Percentiles rank a stretch among this genome's conserved stretches.
phyloP scores from a whole-genome alignment of 345 rosid genomes.

The Euphorbia pulcherrima region DNA sequence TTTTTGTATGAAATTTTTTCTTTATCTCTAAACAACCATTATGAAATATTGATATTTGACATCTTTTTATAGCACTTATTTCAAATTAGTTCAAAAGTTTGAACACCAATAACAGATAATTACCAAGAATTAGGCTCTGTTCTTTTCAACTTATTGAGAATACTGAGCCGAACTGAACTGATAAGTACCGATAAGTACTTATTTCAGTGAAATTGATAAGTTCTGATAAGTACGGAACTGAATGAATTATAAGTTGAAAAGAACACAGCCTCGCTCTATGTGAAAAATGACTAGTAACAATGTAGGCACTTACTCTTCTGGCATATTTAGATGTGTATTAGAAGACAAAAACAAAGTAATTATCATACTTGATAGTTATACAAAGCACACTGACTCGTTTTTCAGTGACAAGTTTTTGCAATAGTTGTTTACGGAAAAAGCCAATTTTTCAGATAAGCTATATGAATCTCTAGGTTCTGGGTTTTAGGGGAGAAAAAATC shows the following conservation, averaged over 20 bases:
- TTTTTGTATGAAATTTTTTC: too few relatives aligned
- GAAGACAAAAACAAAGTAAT: neutral
- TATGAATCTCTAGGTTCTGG: neutral
- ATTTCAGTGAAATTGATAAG: too few relatives aligned
- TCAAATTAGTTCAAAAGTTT: neutral
- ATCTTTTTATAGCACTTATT: neutral
- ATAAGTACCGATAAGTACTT: too few relatives aligned
- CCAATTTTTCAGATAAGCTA: neutral
- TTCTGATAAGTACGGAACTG: too few relatives aligned
- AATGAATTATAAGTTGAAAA: too few relatives aligned
- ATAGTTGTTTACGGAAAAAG: neutral
- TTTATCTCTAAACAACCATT: neutral
- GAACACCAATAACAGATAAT: neutral
- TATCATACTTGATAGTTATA: neutral
- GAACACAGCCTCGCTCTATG: too few relatives aligned
- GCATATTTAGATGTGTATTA: neutral
- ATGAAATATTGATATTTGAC: neutral
- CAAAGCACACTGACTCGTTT: neutral
- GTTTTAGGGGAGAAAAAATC: neutral
- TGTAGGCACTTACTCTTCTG: neutral
- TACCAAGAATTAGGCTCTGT: slow-evolving; percentile 4
- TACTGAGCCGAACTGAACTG: too few relatives aligned
- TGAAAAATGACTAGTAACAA: neutral
- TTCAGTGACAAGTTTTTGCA: neutral
- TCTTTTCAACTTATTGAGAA: too few relatives aligned